A percentile compares a stretch with the other conserved stretches of the same genome.
Conservation (phyloP, 2,329 filamentous ascomycete species). For the Xenoacremonium recifei region DNA sequence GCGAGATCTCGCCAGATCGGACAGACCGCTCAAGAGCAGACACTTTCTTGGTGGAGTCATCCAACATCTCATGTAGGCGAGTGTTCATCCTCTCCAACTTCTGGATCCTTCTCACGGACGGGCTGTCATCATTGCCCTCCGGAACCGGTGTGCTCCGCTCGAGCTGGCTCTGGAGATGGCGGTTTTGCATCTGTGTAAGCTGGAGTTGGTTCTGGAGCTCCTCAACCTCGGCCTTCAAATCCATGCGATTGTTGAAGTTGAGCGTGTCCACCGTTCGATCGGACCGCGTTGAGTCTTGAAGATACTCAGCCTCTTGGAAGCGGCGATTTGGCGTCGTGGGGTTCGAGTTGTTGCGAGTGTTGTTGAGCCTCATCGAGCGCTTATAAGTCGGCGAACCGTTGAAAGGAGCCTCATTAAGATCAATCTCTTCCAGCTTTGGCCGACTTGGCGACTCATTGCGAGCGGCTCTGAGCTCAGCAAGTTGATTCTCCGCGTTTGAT, state of each 20-base stretch:
- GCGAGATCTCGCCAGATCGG: slow-evolving; percentile 79
- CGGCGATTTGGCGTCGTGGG: slow-evolving; percentile 76
- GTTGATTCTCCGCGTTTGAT: slow-evolving; percentile 76
- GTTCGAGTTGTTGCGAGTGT: slow-evolving; percentile 62
- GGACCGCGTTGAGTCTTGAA: slow-evolving; percentile 75
- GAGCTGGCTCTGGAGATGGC: slow-evolving; percentile 84
- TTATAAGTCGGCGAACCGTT: slow-evolving; percentile 74
- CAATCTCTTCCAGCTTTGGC: slow-evolving; percentile 81
- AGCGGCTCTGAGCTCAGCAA: slow-evolving; percentile 73
- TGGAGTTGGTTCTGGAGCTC: slow-evolving; percentile 93
- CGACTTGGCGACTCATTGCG: slow-evolving; percentile 71
- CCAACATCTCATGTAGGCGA: slow-evolving; percentile 88
- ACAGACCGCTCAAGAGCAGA: slow-evolving; percentile 86
- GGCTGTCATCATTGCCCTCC: slow-evolving; percentile 72
- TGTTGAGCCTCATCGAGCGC: slow-evolving; percentile 53
- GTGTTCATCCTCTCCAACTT: slow-evolving; percentile 92
- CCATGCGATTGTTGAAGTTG: slow-evolving; percentile 84
- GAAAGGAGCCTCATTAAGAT: slow-evolving; percentile 74
- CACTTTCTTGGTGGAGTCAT: slow-evolving; percentile 90
- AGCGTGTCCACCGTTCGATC: slow-evolving; percentile 81
- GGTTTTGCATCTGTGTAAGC: slow-evolving; percentile 91
- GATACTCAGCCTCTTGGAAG: slow-evolving; percentile 53
- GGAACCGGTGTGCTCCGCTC: slow-evolving; percentile 64
- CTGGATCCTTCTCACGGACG: slow-evolving; percentile 76
- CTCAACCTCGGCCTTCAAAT: slow-evolving; percentile 86